phyloP scores from a whole-genome alignment of 768 basidiomycete genomes.

The Suillus variegatus region DNA sequence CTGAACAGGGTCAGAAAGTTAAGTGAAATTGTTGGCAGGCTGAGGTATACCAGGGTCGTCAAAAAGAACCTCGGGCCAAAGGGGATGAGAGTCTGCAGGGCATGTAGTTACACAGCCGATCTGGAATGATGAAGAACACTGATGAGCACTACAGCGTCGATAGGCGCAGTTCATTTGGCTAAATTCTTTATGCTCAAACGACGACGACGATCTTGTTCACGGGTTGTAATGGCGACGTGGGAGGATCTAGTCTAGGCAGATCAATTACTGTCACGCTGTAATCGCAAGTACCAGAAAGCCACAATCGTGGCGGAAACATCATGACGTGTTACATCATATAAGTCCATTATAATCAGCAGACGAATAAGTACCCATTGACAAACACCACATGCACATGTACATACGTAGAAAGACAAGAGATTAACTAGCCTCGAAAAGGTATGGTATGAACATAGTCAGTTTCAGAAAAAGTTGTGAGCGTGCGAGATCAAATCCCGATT shows the following conservation, averaged over 20 bases:
- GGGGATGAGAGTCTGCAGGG: not conserved
- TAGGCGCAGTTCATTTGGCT: not conserved
- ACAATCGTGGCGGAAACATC: not conserved
- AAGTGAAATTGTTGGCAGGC: not conserved
- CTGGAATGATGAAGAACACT: not conserved
- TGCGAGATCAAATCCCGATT: not conserved
- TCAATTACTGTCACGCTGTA: not conserved
- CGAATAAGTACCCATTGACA: not conserved
- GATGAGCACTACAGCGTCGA: not conserved
- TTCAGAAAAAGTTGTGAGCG: not conserved
- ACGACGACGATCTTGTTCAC: not conserved
- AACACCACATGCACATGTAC: not conserved
- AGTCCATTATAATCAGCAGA: not conserved
- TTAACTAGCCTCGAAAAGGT: not conserved
- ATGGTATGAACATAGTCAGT: not conserved
- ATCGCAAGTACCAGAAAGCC: not conserved
- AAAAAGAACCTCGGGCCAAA: not conserved
- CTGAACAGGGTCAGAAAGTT: not conserved
- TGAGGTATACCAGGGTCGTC: not conserved
- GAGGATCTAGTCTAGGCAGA: not conserved
- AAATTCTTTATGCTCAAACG: not conserved
- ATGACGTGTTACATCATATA: slow-evolving; percentile 3
- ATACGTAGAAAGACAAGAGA: not conserved
- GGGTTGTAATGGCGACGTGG: not conserved
- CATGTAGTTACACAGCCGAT: not conserved